Base-by-base conservation (phyloP, 2,329 filamentous ascomycete genomes). In the Fusarium equiseti region DNA sequence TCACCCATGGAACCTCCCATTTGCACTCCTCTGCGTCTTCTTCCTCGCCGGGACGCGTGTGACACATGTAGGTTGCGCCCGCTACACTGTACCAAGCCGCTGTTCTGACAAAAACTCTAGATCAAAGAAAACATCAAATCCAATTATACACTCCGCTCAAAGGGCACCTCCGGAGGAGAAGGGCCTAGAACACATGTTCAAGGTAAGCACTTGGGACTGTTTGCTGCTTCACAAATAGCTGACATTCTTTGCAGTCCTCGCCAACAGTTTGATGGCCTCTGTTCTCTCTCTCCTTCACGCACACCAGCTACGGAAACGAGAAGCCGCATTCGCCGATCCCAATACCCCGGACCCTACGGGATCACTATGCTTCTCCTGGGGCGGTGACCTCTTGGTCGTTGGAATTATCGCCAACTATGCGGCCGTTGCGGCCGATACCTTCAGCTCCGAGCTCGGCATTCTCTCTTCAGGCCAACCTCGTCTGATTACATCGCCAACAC, bases 1-100 rank as follows among this genome's bases (percentile, higher is more conserved):
- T n/a, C 95, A 98, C 80, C 95, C 95, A 6, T 98, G 94, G 91
- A 93, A 92, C 65, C 84, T 95, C n/a, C 95, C 94, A n/a, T 97
- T 98, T 81, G 88, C 88, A 29, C 86, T 98, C 13, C 86, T 98
- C 3, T 87, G 88, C 52, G 88, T 94, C 38, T 98, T 98, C 83
- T 98, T 97, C 81, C 83, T 97, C 5, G 89, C 92, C 7, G 96
- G 94, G 3, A 97, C 92, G 2, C 85, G 90, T 54, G 94, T 91
- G 1, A 98, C 95, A 1, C 95, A 95, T 83, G 92, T 94, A 79
- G 43, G 64, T 49, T 63, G 63, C 46, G 50, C 58, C 46, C 51
- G 50, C 38, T 44, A 40, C n/a, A 6, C 5, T 9, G 42, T 27
- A 32, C 26, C 35, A 29, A 42, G 8, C 27, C 40, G 20, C 40